Evolutionary conservation across 2,329 filamentous ascomycete species (phyloP).

Genomic region (Alternaria novae-zelandiae): DNA sequence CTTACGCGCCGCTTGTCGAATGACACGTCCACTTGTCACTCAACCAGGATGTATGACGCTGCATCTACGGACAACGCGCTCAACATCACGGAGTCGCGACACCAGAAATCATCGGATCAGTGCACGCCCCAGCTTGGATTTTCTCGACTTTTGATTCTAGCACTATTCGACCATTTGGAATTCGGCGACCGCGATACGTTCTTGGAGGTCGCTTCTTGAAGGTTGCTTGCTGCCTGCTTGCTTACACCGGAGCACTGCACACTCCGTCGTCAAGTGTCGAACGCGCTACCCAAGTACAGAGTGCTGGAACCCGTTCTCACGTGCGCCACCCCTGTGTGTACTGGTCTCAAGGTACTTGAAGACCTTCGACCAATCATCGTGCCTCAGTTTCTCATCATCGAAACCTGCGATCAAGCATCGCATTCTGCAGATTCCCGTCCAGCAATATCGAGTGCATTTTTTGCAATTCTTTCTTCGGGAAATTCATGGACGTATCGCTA

Average conservation of each 20-base stretch:
- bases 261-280: slow-evolving; percentile 5
- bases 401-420: slow-evolving; percentile 1
- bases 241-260: slow-evolving; percentile 4
- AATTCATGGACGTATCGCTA: not conserved
- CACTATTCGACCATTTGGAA: not conserved
- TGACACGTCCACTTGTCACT: slow-evolving; percentile 12
- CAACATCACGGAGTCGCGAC: slow-evolving; percentile 9
- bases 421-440: not conserved
- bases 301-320: slow-evolving; percentile 27
- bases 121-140: not conserved
- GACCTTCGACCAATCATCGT: slow-evolving; percentile 37
- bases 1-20: slow-evolving; percentile 13
- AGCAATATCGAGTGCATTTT: not conserved
- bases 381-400: slow-evolving; percentile 45
- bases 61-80: slow-evolving; percentile 13
- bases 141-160: not conserved
- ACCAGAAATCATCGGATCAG: not conserved
- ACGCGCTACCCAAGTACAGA: slow-evolving; percentile 8
- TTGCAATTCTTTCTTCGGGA: not conserved
- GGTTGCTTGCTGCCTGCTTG: not conserved
- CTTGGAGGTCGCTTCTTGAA: not conserved
- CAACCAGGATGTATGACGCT: slow-evolving; percentile 31
- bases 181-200: not conserved
- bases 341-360: slow-evolving; percentile 24
- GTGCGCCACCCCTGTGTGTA: slow-evolving; percentile 25